Evolutionary conservation across 2,329 filamentous ascomycete genomes (phyloP), one percentile per base, ranked within the genome.

Genomic region (Neophaeococcomyces mojaviensis): DNA sequence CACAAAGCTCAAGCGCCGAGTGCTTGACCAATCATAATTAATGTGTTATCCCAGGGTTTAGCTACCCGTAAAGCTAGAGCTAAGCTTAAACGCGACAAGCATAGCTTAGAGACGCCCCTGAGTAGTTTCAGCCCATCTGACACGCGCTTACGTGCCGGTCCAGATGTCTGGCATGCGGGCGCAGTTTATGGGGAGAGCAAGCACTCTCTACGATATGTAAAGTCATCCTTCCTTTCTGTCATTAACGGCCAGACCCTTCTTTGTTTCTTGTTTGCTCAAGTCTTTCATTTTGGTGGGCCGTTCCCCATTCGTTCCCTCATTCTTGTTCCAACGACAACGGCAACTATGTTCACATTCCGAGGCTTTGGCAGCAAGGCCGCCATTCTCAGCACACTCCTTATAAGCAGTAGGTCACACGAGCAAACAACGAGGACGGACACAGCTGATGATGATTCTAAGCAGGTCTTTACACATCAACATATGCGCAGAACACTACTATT

Each of bases 401-500:
- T 44, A 20, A 36, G 22, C 33, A 37, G 41, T 36, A 37, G 28
- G 41, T 30, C 16, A 37, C 16, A 16, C 20, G 9, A 16, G 10
- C 35, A 12, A 37, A 12, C 35, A 37, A 12, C n/a, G 35, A 16
- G 20, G 10, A 16, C 15, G 12, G 16, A 20, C 35, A 16, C 12
- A 12, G 30, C 13, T 19, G 32, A 35, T 13, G 13, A 35, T 7
- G 7, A 6, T 7, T 37, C 5, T 20, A 3, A 26, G 16, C 19
- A 44, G 41, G 32, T 28, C 20, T 44, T 10, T 19, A 36, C 32
- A n/a, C 22, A 5, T 12, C 20, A 2, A 28, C 41, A 24, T 28
- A 16, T 28, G 41, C 41, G n/a, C 16, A 12, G 7, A 44, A 44
- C 22, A 37, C 41, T 2, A 36, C 41, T 18, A 37, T 44, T 13